Evolutionary conservation across 2,329 filamentous ascomycete genomes (phyloP).

Genomic region (Cryphonectria nitschkei): DNA sequence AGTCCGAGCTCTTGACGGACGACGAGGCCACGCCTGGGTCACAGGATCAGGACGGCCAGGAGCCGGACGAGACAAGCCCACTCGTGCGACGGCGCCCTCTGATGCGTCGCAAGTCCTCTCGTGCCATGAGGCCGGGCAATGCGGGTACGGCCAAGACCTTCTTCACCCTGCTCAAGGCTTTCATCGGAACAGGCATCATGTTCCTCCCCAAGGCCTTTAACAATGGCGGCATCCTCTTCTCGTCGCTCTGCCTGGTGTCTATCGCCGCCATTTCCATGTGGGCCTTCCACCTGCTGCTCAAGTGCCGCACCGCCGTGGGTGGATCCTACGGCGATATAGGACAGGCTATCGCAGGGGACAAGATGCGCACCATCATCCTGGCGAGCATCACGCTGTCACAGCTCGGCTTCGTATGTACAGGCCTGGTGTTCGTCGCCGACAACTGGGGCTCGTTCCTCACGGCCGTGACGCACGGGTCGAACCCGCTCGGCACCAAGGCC

Average conservation of each 20-base stretch:
- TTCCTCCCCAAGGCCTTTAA: slow-evolving; percentile 79
- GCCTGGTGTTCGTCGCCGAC: slow-evolving; percentile 77
- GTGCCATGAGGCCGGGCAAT: slow-evolving; percentile 56
- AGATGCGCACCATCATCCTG: slow-evolving; percentile 68
- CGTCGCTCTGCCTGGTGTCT: slow-evolving; percentile 66
- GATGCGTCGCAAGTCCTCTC: slow-evolving; percentile 44
- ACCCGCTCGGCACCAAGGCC: slow-evolving; percentile 55
- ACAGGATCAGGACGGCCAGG: slow-evolving; percentile 42
- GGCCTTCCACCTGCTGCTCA: slow-evolving; percentile 73
- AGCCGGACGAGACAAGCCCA: slow-evolving; percentile 57
- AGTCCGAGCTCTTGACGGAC: slow-evolving; percentile 44
- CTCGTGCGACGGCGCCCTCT: slow-evolving; percentile 61
- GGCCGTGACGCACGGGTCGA: slow-evolving; percentile 57
- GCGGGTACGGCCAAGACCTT: slow-evolving; percentile 74
- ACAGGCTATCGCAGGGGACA: slow-evolving; percentile 64
- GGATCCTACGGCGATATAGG: slow-evolving; percentile 76
- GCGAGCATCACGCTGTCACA: slow-evolving; percentile 74
- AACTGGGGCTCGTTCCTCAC: slow-evolving; percentile 70
- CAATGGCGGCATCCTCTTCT: slow-evolving; percentile 78
- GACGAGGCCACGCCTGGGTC: slow-evolving; percentile 41
- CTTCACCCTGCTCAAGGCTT: slow-evolving; percentile 78
- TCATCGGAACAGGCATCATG: slow-evolving; percentile 81
- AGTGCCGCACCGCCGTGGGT: slow-evolving; percentile 65
- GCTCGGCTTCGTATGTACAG: slow-evolving; percentile 77
- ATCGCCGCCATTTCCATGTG: slow-evolving; percentile 69